Evolutionary conservation across 2,329 filamentous ascomycete genomes (phyloP).

Genomic region (Colletotrichum incanum): DNA sequence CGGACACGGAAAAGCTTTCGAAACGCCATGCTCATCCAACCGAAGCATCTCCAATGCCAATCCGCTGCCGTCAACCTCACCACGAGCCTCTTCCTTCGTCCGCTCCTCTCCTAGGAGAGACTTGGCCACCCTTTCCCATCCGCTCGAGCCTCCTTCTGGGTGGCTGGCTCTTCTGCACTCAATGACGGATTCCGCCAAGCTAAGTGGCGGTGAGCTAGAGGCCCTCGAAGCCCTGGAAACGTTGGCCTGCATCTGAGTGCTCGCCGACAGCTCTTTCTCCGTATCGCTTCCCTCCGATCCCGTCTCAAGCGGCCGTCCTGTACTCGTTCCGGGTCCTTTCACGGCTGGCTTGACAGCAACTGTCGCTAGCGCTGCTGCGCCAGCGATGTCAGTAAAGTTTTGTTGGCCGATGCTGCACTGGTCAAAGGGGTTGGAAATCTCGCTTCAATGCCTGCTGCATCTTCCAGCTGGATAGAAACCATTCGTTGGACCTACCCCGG

Average conservation of each 20-base stretch:
- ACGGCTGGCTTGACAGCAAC: conserved; percentile 16
- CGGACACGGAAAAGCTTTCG: conserved; percentile 10
- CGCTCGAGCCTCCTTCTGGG: conserved; percentile 14
- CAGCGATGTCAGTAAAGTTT: conserved; percentile 4
- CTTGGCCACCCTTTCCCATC: conserved; percentile 2
- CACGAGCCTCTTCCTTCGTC: conserved; percentile 7
- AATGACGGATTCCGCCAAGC: conserved; percentile 33
- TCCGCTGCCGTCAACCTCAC: conserved; percentile 9
- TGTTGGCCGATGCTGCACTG: background rate
- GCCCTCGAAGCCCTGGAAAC: conserved; percentile 29
- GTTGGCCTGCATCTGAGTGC: conserved; percentile 14
- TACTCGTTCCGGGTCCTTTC: conserved; percentile 13
- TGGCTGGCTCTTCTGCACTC: conserved; percentile 15
- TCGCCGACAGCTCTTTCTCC: conserved; percentile 10
- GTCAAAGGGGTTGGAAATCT: conserved; percentile 28
- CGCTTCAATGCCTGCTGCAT: conserved; percentile 33
- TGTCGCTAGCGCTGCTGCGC: conserved; percentile 15
- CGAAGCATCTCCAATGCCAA: conserved; percentile 15
- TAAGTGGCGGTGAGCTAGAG: conserved; percentile 42
- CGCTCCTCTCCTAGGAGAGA: background rate
- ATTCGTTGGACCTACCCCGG: conserved; percentile 9
- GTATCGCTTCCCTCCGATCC: conserved; percentile 24
- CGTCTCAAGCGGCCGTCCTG: conserved; percentile 7
- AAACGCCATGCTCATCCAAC: conserved; percentile 9
- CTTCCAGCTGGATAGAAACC: conserved; percentile 13